phyloP scores from a whole-genome alignment of 2,329 filamentous ascomycete species.

The Macrophomina pseudophaseolina region DNA sequence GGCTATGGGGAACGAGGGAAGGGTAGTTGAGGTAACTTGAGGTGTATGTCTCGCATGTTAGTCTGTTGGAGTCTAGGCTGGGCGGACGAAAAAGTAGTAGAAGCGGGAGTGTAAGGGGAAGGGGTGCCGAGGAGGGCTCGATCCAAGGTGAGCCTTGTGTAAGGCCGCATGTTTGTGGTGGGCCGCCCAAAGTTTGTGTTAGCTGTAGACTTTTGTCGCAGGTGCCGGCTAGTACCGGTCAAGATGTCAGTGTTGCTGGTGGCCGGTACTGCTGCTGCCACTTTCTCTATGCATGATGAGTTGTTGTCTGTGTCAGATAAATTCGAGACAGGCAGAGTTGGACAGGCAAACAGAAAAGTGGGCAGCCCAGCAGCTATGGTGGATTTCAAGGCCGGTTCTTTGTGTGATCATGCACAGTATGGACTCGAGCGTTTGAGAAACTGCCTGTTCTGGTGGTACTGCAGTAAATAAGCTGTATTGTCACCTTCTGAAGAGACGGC shows the following conservation, averaged over 20 bases:
- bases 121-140: background rate
- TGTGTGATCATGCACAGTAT: conserved; percentile 14
- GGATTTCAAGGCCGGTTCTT: background rate
- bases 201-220: background rate
- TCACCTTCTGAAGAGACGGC: background rate
- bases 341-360: background rate
- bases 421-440: background rate
- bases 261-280: conserved; percentile 1
- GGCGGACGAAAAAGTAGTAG: background rate
- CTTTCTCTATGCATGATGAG: conserved; percentile 18
- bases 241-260: background rate
- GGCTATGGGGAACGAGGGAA: background rate
- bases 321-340: conserved; percentile 9
- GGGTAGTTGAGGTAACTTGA: background rate
- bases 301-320: conserved; percentile 20
- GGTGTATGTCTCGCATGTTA: background rate
- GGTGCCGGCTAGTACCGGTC: conserved; percentile 2
- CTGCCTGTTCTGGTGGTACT: conserved; percentile 1
- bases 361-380: background rate
- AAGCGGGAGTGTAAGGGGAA: too few species aligned
- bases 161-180: conserved; percentile 4
- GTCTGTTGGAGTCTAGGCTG: background rate
- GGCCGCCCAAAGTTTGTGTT: background rate
- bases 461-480: background rate
- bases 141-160: background rate